Evolutionary conservation across 768 basidiomycete genomes (phyloP).

Genomic region (Amanita thiersii): DNA sequence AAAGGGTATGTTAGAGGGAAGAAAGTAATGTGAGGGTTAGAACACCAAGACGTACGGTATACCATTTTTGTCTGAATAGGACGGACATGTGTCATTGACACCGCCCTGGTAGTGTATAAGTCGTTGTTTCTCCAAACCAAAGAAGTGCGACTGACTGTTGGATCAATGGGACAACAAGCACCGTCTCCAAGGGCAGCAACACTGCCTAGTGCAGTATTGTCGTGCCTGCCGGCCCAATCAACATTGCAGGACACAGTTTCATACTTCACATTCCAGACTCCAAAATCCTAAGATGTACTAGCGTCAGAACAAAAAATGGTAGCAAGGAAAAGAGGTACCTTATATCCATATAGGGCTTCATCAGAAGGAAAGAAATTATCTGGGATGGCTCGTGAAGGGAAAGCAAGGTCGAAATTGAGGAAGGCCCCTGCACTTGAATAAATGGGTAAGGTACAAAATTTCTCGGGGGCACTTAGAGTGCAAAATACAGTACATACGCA

Average conservation of each 20-base stretch:
- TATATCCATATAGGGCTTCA: conserved; percentile 54
- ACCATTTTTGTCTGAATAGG: conserved; percentile 61
- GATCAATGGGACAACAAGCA: conserved; percentile 69
- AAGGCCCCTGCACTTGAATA: conserved; percentile 49
- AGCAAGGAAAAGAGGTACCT: conserved; percentile 14
- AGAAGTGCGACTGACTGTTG: conserved; percentile 33
- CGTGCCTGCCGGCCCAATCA: conserved; percentile 55
- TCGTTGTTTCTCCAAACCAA: not conserved
- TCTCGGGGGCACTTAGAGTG: not conserved
- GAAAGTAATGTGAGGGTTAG: not conserved
- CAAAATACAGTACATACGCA: conserved; percentile 34
- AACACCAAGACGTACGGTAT: conserved; percentile 43
- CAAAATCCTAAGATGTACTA: conserved; percentile 53
- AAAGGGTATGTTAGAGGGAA: not conserved
- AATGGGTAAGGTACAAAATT: not conserved
- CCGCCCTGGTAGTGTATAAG: conserved; percentile 24
- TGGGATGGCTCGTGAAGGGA: conserved; percentile 64
- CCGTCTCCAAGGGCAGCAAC: conserved; percentile 46
- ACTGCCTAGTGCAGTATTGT: conserved; percentile 60
- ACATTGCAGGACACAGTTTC: conserved; percentile 50
- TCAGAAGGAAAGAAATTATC: conserved; percentile 71
- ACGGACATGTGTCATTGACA: conserved; percentile 50
- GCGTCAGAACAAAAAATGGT: not conserved
- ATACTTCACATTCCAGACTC: conserved; percentile 80
- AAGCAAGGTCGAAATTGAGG: conserved; percentile 81